phyloP scores from a whole-genome alignment of 1,284 basidiomycete species.

The Tremellales sp. region DNA sequence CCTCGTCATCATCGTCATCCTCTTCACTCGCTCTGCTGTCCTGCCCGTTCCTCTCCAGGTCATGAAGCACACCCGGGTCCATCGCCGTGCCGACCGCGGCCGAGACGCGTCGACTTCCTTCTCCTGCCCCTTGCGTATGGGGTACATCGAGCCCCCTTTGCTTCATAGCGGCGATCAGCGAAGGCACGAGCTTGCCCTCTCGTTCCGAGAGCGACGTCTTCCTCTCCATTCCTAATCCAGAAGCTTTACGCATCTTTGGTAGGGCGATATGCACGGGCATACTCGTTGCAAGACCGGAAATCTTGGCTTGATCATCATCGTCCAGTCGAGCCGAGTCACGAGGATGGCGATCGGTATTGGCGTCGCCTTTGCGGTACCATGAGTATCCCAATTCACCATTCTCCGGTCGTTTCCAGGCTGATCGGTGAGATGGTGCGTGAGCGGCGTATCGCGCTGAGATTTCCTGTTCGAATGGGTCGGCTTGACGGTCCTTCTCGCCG shows the following conservation, averaged over 20 bases:
- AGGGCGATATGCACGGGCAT: conserved; percentile 41
- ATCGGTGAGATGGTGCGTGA: conserved; percentile 45
- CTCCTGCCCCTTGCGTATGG: conserved; percentile 34
- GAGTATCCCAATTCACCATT: conserved; percentile 25
- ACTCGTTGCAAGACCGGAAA: conserved; percentile 35
- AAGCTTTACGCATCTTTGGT: conserved; percentile 2
- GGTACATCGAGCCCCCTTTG: conserved; percentile 23
- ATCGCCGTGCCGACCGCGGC: conserved; percentile 34
- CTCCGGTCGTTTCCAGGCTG: conserved; percentile 37
- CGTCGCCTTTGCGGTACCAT: too few relatives aligned
- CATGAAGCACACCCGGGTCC: conserved; percentile 39
- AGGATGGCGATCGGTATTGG: background rate
- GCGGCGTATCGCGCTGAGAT: too few relatives aligned
- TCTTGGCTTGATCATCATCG: conserved; percentile 10
- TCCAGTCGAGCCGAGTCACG: conserved; percentile 4
- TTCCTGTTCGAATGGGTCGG: too few relatives aligned
- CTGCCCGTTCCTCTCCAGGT: conserved; percentile 25
- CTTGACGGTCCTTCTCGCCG: too few relatives aligned
- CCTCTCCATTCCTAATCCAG: conserved; percentile 22
- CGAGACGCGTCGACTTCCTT: conserved; percentile 20
- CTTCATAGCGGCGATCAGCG: conserved; percentile 39
- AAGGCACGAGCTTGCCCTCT: conserved; percentile 38
- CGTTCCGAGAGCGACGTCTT: conserved; percentile 44
- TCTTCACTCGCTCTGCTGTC: background rate
- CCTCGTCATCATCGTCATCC: conserved; percentile 14